phyloP scores from a whole-genome alignment of 2,329 filamentous ascomycete species.

The Rhinocladiella similis region DNA sequence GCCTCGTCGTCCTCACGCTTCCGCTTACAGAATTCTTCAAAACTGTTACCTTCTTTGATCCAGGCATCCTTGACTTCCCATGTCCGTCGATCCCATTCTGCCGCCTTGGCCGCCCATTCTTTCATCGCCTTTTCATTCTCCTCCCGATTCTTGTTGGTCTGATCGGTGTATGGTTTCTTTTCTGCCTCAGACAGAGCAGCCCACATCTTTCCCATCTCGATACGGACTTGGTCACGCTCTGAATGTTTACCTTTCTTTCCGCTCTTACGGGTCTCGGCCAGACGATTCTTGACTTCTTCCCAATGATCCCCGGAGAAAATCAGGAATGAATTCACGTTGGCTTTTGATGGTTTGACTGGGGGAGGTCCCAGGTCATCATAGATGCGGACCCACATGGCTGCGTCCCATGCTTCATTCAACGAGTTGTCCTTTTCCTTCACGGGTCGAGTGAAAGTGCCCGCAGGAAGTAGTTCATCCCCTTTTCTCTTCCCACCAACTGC shows the following conservation, averaged over 20 bases:
- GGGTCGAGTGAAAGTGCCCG: slow-evolving; percentile 28
- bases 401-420: slow-evolving; percentile 54
- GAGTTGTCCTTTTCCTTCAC: slow-evolving; percentile 31
- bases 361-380: slow-evolving; percentile 69
- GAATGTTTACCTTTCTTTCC: slow-evolving; percentile 56
- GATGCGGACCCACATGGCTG: slow-evolving; percentile 58
- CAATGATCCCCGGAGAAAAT: slow-evolving; percentile 80
- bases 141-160: slow-evolving; percentile 69
- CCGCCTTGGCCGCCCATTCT: slow-evolving; percentile 71
- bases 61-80: slow-evolving; percentile 43
- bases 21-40: slow-evolving; percentile 31
- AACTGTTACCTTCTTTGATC: slow-evolving; percentile 33
- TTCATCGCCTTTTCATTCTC: slow-evolving; percentile 63
- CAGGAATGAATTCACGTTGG: slow-evolving; percentile 81
- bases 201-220: slow-evolving; percentile 89
- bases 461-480: slow-evolving; percentile 29
- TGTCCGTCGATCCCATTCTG: slow-evolving; percentile 46
- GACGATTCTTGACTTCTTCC: slow-evolving; percentile 62
- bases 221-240: slow-evolving; percentile 71
- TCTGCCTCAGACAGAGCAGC: slow-evolving; percentile 69
- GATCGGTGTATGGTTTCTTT: slow-evolving; percentile 75
- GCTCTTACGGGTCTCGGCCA: slow-evolving; percentile 65
- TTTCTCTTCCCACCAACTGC: slow-evolving; percentile 31
- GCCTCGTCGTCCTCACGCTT: slow-evolving; percentile 25
- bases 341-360: slow-evolving; percentile 69